Conservation (phyloP, 2,329 filamentous ascomycete species). For the Aureobasidium vineae region DNA sequence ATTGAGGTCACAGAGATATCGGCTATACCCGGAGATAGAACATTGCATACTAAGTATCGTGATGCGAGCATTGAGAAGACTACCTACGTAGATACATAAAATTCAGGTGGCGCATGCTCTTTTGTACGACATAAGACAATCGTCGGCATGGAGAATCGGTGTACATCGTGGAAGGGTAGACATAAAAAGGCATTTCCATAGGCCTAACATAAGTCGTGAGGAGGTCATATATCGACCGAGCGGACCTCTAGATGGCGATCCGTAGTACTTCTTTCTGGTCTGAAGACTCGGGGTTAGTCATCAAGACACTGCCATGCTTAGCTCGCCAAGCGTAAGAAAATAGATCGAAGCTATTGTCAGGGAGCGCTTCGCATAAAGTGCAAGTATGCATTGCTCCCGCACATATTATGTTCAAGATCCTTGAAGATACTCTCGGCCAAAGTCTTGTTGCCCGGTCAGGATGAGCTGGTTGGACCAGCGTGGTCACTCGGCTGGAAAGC, state of each 20-base stretch:
- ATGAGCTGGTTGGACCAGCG: not conserved
- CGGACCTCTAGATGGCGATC: not conserved
- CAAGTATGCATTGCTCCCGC: not conserved
- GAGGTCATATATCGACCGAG: not conserved
- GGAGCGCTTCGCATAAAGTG: not conserved
- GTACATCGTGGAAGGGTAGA: too few relatives aligned
- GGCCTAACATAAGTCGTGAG: not conserved
- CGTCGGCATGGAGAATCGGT: too few relatives aligned
- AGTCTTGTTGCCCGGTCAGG: not conserved
- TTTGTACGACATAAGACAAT: not conserved
- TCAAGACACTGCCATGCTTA: not conserved
- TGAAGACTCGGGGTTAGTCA: not conserved
- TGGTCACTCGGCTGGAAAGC: not conserved
- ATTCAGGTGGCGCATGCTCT: not conserved
- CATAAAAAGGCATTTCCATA: too few relatives aligned
- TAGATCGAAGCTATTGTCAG: not conserved
- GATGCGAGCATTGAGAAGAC: not conserved
- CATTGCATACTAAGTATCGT: not conserved
- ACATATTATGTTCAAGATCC: not conserved
- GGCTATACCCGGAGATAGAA: constrained; percentile 16
- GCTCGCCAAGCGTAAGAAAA: not conserved
- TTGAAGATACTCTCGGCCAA: not conserved
- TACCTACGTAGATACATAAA: not conserved
- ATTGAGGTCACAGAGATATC: constrained; percentile 15
- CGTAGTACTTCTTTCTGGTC: not conserved